Conservation (phyloP, 768 basidiomycete species). For the Tulasnella sp. region DNA sequence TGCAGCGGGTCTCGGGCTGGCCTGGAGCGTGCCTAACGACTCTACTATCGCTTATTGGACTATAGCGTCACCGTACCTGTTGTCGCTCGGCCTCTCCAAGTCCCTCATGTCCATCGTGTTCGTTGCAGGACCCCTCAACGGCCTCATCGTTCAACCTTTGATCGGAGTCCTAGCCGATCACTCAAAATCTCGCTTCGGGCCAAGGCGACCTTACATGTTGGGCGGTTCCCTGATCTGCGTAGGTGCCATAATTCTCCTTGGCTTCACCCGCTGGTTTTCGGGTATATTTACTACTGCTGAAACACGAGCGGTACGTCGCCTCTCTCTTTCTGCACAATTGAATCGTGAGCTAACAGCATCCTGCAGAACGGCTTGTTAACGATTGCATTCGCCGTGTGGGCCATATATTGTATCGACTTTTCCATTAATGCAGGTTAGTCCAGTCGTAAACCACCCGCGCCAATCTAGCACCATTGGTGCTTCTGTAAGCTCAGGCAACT, state of each 20-base stretch:
- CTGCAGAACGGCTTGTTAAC: conserved; percentile 62
- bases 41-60: conserved; percentile 30
- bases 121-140: conserved; percentile 85
- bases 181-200: conserved; percentile 75
- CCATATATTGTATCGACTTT: conserved; percentile 68
- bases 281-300: conserved; percentile 37
- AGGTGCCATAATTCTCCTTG: conserved; percentile 72
- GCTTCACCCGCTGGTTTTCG: conserved; percentile 72
- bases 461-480: conserved; percentile 16
- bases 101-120: conserved; percentile 87
- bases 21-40: conserved; percentile 38
- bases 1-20: neutral
- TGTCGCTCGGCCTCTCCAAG: conserved; percentile 83
- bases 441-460: conserved; percentile 39
- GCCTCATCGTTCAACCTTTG: conserved; percentile 85
- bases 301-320: conserved; percentile 2
- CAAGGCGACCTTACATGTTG: conserved; percentile 83
- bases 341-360: neutral
- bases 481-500: conserved; percentile 67
- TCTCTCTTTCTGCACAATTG: conserved; percentile 26
- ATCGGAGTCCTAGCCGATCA: conserved; percentile 86
- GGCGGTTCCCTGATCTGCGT: conserved; percentile 62
- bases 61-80: conserved; percentile 71
- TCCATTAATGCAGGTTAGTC: conserved; percentile 51
- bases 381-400: conserved; percentile 68